A percentile compares a stretch with the other conserved stretches of the same genome.
Conservation (phyloP, 208 protist genomes). For the Crithidia brevicula region DNA sequence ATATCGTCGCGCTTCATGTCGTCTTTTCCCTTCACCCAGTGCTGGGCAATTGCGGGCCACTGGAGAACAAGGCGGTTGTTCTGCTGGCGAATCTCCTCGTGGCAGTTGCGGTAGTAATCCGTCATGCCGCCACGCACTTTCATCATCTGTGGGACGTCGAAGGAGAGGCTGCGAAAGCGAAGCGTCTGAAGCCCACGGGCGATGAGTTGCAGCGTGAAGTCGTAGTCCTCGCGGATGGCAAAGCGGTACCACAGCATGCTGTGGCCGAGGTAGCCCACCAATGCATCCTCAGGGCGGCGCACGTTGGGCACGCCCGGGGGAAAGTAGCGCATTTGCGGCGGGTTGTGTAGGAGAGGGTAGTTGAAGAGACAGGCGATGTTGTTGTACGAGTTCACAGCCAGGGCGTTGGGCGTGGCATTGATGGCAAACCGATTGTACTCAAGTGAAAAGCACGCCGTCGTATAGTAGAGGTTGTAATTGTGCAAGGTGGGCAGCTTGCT, state of each 20-base stretch:
- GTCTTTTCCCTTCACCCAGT: conserved; percentile 80
- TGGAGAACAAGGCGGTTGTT: conserved; percentile 72
- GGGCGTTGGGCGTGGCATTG: conserved; percentile 39
- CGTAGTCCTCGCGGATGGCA: conserved; percentile 89
- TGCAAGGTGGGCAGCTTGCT: conserved; percentile 4
- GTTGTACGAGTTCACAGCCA: conserved; percentile 86
- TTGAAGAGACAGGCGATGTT: conserved; percentile 90
- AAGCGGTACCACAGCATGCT: conserved; percentile 86
- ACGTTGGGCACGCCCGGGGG: conserved; percentile 35
- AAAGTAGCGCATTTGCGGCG: conserved; percentile 50
- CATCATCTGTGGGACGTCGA: conserved; percentile 87
- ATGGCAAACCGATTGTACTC: conserved; percentile 84
- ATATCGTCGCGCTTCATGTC: conserved; percentile 72
- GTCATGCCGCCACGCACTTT: conserved; percentile 85
- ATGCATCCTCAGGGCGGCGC: conserved; percentile 41
- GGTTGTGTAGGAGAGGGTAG: conserved; percentile 68
- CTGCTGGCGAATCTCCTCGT: conserved; percentile 69
- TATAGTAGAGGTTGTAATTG: conserved; percentile 44
- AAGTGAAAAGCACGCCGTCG: conserved; percentile 72
- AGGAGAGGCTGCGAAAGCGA: conserved; percentile 82
- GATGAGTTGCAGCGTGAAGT: conserved; percentile 90
- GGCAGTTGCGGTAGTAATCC: conserved; percentile 82
- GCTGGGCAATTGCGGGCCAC: conserved; percentile 76
- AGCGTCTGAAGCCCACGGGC: conserved; percentile 70
- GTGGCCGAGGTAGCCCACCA: conserved; percentile 46